phyloP scores from a whole-genome alignment of 805 yeast species.

The Brettanomyces sp. region DNA sequence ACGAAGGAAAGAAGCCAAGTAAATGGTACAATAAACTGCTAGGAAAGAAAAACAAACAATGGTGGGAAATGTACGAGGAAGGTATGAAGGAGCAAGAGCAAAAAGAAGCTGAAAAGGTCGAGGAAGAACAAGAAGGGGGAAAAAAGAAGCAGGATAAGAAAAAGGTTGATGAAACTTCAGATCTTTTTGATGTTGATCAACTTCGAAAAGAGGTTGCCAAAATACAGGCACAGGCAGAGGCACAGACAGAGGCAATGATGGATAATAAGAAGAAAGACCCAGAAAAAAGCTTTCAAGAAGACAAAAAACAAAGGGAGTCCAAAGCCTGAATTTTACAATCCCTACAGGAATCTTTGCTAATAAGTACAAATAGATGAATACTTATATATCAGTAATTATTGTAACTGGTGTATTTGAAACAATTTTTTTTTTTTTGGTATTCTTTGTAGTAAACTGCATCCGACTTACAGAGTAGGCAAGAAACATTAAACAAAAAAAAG shows the following conservation, averaged over 20 bases:
- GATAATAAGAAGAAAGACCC: neutral
- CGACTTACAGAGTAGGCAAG: no score
- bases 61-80: constrained; percentile 49
- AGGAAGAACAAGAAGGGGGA: constrained; percentile 11
- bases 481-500: no score
- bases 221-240: constrained; percentile 29
- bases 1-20: constrained; percentile 34
- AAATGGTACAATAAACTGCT: constrained; percentile 33
- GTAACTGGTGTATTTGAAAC: no score
- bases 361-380: no score
- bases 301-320: neutral
- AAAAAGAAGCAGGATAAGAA: constrained; percentile 8
- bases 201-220: constrained; percentile 34
- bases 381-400: no score
- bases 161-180: constrained; percentile 5
- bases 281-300: neutral
- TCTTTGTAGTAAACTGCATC: no score
- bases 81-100: constrained; percentile 23
- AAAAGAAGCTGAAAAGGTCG: constrained; percentile 11
- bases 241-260: constrained; percentile 1
- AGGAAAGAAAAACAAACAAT: constrained; percentile 40
- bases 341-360: no score
- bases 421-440: no score
- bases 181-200: constrained; percentile 38
- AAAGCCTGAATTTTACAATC: neutral